Percentiles rank a stretch among this genome's conserved stretches.
These are phyloP conservation scores for Datura wrightii DNA, from an alignment of 257 asterid genomes.

Conservation along the genomic window DNA sequence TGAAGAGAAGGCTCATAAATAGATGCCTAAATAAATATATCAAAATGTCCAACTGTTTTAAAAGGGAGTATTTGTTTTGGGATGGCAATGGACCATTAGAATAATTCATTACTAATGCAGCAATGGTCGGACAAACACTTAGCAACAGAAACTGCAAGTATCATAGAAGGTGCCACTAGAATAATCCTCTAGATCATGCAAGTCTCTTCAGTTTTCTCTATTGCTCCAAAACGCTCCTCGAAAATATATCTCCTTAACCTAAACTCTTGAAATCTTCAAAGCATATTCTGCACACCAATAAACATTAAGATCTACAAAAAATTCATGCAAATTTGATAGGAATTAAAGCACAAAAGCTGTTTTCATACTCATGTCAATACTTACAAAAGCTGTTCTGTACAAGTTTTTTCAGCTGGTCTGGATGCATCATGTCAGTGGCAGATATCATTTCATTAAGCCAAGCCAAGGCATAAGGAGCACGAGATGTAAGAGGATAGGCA, in stretches of 20 bases:
- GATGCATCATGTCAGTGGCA: slow-evolving; percentile 97
- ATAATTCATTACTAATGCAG: slow-evolving; percentile 7
- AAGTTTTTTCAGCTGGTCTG: slow-evolving; percentile 84
- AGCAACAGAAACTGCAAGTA: not conserved
- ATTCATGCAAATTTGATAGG: not conserved
- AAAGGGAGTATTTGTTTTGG: not conserved
- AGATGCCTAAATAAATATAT: not conserved
- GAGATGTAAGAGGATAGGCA: slow-evolving; percentile 89
- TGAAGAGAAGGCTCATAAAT: not conserved
- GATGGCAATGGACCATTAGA: not conserved
- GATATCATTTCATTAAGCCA: slow-evolving; percentile 91
- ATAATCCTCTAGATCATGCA: slow-evolving; percentile 8
- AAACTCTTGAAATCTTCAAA: slow-evolving; percentile 8
- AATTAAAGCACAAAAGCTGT: not conserved
- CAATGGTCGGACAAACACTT: not conserved
- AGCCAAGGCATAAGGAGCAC: slow-evolving; percentile 81
- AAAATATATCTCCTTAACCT: slow-evolving; percentile 12
- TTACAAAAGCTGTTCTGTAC: slow-evolving; percentile 89
- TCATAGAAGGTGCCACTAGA: not conserved
- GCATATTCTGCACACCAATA: not conserved
- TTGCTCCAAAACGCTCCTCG: not conserved
- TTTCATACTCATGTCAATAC: slow-evolving; percentile 35
- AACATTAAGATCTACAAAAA: not conserved
- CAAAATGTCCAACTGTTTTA: not conserved
- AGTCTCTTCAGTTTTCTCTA: not conserved